phyloP scores from a whole-genome alignment of 257 asterid species.

The Solanum arcanum region DNA sequence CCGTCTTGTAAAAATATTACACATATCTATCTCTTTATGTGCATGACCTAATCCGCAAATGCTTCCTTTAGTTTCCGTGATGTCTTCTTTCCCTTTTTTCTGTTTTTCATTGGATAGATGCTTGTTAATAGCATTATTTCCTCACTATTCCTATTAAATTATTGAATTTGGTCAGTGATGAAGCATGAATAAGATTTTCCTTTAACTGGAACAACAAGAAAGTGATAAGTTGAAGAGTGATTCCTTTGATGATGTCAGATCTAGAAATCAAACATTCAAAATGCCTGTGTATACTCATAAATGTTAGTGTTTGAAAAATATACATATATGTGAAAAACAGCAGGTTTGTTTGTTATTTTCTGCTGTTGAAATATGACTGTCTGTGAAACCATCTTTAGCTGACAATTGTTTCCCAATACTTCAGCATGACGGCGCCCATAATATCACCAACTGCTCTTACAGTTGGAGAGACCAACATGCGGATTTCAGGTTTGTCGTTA shows the following conservation, averaged over 20 bases:
- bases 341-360: background rate
- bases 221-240: background rate
- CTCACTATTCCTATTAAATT: background rate
- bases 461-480: slow-evolving; percentile 68
- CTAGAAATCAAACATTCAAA: background rate
- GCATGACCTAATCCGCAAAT: background rate
- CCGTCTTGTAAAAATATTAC: background rate
- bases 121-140: background rate
- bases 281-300: background rate
- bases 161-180: background rate
- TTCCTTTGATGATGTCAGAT: background rate
- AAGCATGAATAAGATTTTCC: background rate
- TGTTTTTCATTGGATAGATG: background rate
- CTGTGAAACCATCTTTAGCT: background rate
- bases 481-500: slow-evolving; percentile 28
- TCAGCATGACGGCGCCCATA: slow-evolving; percentile 89
- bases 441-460: slow-evolving; percentile 71
- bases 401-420: background rate
- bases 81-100: background rate
- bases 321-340: background rate
- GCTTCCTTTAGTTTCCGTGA: background rate
- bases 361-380: background rate
- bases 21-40: background rate
- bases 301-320: background rate
- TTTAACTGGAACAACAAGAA: background rate